Conservation (phyloP, 805 yeast genomes). For the Aciculoconidium aculeatum region DNA sequence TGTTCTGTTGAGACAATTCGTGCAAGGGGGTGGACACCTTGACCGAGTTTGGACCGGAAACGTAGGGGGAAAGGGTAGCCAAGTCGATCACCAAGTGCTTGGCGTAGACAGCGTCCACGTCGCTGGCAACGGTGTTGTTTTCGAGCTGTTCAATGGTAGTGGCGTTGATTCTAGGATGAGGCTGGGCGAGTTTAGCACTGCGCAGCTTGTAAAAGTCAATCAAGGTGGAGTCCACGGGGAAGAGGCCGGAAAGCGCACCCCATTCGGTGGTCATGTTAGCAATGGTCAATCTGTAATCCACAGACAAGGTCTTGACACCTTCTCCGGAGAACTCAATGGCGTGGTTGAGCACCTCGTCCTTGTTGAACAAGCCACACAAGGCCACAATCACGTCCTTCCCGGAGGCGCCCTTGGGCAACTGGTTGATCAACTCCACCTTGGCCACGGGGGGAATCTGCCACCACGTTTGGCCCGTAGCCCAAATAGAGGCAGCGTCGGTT, state of each 20-base stretch:
- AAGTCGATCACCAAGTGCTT: slow-evolving; percentile 82
- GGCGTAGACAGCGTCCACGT: slow-evolving; percentile 78
- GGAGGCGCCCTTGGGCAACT: slow-evolving; percentile 78
- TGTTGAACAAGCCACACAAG: slow-evolving; percentile 86
- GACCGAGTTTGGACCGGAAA: slow-evolving; percentile 97
- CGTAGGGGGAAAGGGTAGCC: slow-evolving; percentile 73
- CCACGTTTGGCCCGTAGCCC: slow-evolving; percentile 99
- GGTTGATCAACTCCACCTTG: slow-evolving; percentile 77
- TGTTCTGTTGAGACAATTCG: slow-evolving; percentile 64
- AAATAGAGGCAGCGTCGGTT: slow-evolving; percentile 97
- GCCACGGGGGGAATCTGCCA: slow-evolving; percentile 99
- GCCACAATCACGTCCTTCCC: slow-evolving; percentile 98
- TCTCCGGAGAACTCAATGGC: slow-evolving; percentile 93
- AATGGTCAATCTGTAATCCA: slow-evolving; percentile 84
- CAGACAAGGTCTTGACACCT: slow-evolving; percentile 59
- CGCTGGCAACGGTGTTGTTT: slow-evolving; percentile 46
- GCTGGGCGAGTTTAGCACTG: slow-evolving; percentile 55
- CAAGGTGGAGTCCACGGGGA: slow-evolving; percentile 87
- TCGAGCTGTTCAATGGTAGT: slow-evolving; percentile 50
- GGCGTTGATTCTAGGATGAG: slow-evolving; percentile 78
- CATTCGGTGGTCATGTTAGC: slow-evolving; percentile 98
- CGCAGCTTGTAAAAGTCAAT: slow-evolving; percentile 64
- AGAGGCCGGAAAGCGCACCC: slow-evolving; percentile 96
- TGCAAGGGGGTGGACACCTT: slow-evolving; percentile 78
- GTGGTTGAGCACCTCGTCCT: slow-evolving; percentile 88